phyloP scores from a whole-genome alignment of 805 yeast species.

The Maudiozyma bulderi region DNA sequence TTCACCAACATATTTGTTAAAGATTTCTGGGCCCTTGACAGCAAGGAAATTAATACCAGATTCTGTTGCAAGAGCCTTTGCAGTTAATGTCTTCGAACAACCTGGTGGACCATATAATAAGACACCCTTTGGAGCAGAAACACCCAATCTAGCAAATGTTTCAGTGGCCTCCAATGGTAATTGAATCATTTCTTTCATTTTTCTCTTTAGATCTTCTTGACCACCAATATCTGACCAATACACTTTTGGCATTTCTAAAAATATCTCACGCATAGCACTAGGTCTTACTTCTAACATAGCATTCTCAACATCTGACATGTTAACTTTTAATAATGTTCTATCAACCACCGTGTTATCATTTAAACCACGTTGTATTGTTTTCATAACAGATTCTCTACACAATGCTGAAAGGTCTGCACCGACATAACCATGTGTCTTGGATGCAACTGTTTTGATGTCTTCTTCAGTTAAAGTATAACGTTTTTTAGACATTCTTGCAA shows the following conservation, averaged over 20 bases:
- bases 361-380: conserved; percentile 59
- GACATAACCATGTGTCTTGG: conserved; percentile 90
- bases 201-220: conserved; percentile 70
- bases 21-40: conserved; percentile 93
- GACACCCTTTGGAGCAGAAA: conserved; percentile 87
- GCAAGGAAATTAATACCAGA: conserved; percentile 90
- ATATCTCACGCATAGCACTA: conserved; percentile 93
- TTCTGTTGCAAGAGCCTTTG: conserved; percentile 92
- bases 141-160: conserved; percentile 67
- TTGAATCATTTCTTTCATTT: conserved; percentile 83
- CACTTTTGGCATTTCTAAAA: conserved; percentile 88
- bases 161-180: conserved; percentile 79
- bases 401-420: conserved; percentile 92
- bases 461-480: conserved; percentile 44
- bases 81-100: conserved; percentile 89
- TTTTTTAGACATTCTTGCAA: conserved; percentile 34
- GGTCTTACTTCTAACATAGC: conserved; percentile 82
- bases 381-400: conserved; percentile 81
- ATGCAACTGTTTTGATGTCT: conserved; percentile 55
- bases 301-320: conserved; percentile 48
- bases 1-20: conserved; percentile 94
- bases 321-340: conserved; percentile 37
- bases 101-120: conserved; percentile 97
- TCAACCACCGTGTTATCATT: conserved; percentile 13
- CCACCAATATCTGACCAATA: conserved; percentile 96